phyloP scores from a whole-genome alignment of 2,329 filamentous ascomycete genomes.

The Epichloe coenophiala region DNA sequence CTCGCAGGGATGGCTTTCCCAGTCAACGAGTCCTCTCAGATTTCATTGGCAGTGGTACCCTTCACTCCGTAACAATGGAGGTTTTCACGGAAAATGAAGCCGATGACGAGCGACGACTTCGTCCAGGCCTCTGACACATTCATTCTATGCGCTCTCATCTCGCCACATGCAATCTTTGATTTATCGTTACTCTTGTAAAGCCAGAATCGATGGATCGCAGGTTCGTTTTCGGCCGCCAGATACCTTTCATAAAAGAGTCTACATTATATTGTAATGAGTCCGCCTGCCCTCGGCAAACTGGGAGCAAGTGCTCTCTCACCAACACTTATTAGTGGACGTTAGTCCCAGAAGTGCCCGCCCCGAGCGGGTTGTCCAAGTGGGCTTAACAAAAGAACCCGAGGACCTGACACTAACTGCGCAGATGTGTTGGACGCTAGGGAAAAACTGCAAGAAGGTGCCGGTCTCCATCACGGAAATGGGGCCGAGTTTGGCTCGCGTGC shows the following conservation, averaged over 20 bases:
- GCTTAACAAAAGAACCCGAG: conserved; percentile 15
- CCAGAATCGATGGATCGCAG: neutral
- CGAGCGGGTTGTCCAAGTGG: conserved; percentile 8
- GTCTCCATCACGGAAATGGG: neutral
- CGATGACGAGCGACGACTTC: neutral
- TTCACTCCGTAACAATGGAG: too few species aligned
- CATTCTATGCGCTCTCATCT: neutral
- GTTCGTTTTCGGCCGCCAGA: neutral
- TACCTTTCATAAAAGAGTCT: neutral
- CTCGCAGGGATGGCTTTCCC: neutral
- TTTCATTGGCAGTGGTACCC: too few species aligned
- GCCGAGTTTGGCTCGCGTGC: neutral
- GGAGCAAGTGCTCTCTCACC: neutral
- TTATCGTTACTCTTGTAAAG: neutral
- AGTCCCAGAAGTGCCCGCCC: conserved; percentile 1
- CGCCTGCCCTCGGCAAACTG: neutral
- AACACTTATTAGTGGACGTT: neutral
- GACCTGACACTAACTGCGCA: conserved; percentile 7
- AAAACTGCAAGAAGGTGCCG: conserved; percentile 8
- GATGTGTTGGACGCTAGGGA: conserved; percentile 10
- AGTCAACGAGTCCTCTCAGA: too few species aligned
- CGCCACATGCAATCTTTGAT: neutral
- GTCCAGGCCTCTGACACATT: neutral
- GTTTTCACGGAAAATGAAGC: neutral
- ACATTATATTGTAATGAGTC: neutral